phyloP scores from a whole-genome alignment of 1,139 yeast species.

The Suhomyces coccinellae region DNA sequence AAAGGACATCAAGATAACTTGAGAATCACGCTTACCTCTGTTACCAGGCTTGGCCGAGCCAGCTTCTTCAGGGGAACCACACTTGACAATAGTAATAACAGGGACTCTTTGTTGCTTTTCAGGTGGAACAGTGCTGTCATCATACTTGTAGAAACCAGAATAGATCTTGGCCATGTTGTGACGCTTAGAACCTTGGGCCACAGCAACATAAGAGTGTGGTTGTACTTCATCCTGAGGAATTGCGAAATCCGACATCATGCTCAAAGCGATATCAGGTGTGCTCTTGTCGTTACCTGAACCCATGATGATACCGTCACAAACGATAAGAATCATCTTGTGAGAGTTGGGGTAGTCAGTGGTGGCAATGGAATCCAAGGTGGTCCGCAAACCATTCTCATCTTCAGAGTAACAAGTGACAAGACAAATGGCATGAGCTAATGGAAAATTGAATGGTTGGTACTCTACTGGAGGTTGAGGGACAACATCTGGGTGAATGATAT shows the following conservation, averaged over 20 bases:
- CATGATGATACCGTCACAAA: constrained; percentile 92
- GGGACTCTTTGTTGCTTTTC: constrained; percentile 92
- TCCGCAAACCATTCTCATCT: constrained; percentile 79
- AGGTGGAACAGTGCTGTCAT: constrained; percentile 67
- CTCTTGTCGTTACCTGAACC: constrained; percentile 87
- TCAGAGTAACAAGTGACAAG: constrained; percentile 95
- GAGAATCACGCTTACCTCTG: constrained; percentile 98
- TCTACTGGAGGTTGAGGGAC: constrained; percentile 87
- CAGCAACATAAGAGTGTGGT: constrained; percentile 88
- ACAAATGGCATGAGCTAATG: constrained; percentile 79
- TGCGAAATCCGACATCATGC: constrained; percentile 84
- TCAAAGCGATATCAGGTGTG: constrained; percentile 85
- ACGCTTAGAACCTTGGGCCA: constrained; percentile 87
- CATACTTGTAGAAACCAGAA: constrained; percentile 86
- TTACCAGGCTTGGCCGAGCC: constrained; percentile 89
- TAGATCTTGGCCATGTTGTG: constrained; percentile 97
- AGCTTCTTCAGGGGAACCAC: constrained; percentile 89
- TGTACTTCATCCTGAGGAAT: constrained; percentile 71
- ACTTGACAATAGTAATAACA: constrained; percentile 76
- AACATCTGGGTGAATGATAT: constrained; percentile 69
- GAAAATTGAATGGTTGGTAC: constrained; percentile 85
- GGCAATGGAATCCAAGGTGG: constrained; percentile 86
- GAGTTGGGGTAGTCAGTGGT: constrained; percentile 95
- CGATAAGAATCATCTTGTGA: constrained; percentile 77
- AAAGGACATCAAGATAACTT: constrained; percentile 89